Evolutionary conservation across 139 green algal genomes (phyloP).

Genomic region (Picochlorum sp.): DNA sequence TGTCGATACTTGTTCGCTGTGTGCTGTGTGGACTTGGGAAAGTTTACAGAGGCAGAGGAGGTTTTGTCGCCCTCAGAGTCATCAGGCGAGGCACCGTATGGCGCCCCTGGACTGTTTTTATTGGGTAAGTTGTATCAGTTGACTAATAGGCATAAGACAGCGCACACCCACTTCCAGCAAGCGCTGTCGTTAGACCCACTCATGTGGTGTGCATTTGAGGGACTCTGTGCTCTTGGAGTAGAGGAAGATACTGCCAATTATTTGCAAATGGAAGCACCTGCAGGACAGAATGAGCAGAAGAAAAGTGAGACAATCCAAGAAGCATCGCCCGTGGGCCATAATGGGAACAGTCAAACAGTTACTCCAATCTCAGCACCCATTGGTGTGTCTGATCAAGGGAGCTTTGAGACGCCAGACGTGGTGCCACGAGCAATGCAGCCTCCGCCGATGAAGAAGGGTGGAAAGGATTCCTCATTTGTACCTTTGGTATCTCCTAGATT

Average conservation of each 20-base stretch:
- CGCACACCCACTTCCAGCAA: constrained; percentile 48
- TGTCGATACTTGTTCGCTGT: constrained; percentile 79
- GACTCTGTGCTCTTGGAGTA: constrained; percentile 79
- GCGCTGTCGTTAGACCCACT: constrained; percentile 67
- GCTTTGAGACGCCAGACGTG: constrained; percentile 30
- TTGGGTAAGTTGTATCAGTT: constrained; percentile 65
- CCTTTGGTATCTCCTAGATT: not conserved
- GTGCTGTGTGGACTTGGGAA: constrained; percentile 66
- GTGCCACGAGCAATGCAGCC: constrained; percentile 10
- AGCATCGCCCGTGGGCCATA: too few species aligned
- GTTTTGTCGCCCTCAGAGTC: constrained; percentile 48
- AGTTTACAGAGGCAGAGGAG: constrained; percentile 70
- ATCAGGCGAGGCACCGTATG: constrained; percentile 57
- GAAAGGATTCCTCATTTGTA: not conserved
- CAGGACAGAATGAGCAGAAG: too few species aligned
- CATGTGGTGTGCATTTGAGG: constrained; percentile 85
- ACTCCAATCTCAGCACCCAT: not conserved
- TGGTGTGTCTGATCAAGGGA: constrained; percentile 10
- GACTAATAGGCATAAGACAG: constrained; percentile 42
- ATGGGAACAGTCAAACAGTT: not conserved
- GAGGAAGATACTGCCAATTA: constrained; percentile 30
- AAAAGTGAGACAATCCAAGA: too few species aligned
- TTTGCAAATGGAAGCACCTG: not conserved
- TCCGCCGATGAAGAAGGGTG: constrained; percentile 12
- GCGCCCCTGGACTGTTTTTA: constrained; percentile 75